Evolutionary conservation across 768 basidiomycete species (phyloP).

Genomic region (Lyophyllum decastes): DNA sequence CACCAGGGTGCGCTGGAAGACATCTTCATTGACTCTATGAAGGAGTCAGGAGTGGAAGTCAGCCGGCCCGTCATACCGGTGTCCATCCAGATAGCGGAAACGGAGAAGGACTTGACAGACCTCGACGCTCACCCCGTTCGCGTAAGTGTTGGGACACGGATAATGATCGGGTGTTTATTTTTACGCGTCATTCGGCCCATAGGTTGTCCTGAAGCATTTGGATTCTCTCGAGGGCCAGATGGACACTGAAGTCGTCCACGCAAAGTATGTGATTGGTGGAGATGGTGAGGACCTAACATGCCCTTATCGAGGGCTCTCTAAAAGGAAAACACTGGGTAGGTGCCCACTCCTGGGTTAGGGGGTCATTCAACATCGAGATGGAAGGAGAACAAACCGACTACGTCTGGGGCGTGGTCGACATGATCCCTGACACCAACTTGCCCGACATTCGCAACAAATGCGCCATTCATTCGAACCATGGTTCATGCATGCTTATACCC

Average conservation of each 20-base stretch:
- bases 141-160: conserved; percentile 22
- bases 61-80: conserved; percentile 50
- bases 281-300: conserved; percentile 51
- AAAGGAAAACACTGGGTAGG: conserved; percentile 37
- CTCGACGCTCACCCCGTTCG: conserved; percentile 37
- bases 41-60: conserved; percentile 44
- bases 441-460: conserved; percentile 71
- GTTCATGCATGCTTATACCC: conserved; percentile 75
- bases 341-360: conserved; percentile 85
- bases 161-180: neutral
- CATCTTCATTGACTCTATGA: conserved; percentile 60
- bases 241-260: conserved; percentile 57
- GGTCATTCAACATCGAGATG: conserved; percentile 63
- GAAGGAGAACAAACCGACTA: conserved; percentile 78
- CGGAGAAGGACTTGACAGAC: conserved; percentile 42
- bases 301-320: neutral
- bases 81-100: conserved; percentile 46
- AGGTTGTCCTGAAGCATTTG: conserved; percentile 50
- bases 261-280: conserved; percentile 76
- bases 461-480: conserved; percentile 68
- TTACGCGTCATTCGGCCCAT: neutral
- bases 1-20: conserved; percentile 67
- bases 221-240: conserved; percentile 32
- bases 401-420: conserved; percentile 84
- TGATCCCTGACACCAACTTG: conserved; percentile 70